phyloP scores from a whole-genome alignment of 345 rosid genomes.

The Stellera chamaejasme region DNA sequence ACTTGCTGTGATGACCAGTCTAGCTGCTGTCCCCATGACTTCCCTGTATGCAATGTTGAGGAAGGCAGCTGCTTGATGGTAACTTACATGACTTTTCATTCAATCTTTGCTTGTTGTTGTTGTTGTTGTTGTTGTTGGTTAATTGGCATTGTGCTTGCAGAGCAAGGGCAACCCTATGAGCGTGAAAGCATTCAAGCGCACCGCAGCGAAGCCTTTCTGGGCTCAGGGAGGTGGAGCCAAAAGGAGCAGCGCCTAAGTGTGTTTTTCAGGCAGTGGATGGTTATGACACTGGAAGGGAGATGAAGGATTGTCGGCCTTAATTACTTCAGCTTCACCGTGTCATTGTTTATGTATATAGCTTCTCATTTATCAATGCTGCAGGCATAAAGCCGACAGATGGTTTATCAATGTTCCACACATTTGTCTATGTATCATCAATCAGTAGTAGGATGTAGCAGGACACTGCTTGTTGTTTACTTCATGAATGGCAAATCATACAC shows the following conservation, averaged over 20 bases:
- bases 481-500: too few species aligned
- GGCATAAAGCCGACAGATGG: conserved; percentile 5
- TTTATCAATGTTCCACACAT: conserved; percentile 3
- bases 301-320: conserved; percentile 4
- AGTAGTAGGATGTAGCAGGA: too few species aligned
- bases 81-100: conserved; percentile 11
- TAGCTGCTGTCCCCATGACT: conserved; percentile 87
- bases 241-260: conserved; percentile 33
- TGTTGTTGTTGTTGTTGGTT: neutral
- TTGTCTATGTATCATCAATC: conserved; percentile 13
- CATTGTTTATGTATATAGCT: conserved; percentile 19
- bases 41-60: conserved; percentile 59
- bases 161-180: conserved; percentile 74
- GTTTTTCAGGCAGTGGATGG: conserved; percentile 16
- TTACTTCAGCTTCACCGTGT: neutral
- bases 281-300: neutral
- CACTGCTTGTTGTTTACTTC: too few species aligned
- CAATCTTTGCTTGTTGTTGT: neutral
- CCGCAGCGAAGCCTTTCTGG: conserved; percentile 67
- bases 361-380: conserved; percentile 8
- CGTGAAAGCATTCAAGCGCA: conserved; percentile 70
- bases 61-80: conserved; percentile 71
- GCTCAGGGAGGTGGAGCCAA: conserved; percentile 29
- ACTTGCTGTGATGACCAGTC: conserved; percentile 76
- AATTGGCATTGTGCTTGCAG: conserved; percentile 32